Conservation (phyloP, 805 yeast genomes). For the Zygoascus ofunaensis region DNA sequence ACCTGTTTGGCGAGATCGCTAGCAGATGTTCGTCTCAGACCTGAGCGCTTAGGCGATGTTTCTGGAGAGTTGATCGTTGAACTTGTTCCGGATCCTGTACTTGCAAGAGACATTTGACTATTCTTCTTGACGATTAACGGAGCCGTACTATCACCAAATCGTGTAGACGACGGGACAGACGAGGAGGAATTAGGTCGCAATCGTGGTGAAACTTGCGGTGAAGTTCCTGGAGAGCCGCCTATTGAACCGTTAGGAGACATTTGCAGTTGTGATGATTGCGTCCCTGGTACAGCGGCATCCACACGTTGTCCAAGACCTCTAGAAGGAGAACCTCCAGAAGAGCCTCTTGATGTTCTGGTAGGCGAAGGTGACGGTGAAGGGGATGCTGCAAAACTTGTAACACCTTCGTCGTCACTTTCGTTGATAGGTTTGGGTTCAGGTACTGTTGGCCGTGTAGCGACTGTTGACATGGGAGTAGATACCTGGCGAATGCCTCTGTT, state of each 20-base stretch:
- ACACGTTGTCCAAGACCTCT: not conserved
- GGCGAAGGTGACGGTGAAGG: conserved; percentile 1
- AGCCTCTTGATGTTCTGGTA: not conserved
- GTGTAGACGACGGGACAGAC: no score
- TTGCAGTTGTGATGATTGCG: no score
- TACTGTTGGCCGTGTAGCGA: not conserved
- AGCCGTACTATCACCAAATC: not conserved
- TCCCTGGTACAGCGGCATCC: no score
- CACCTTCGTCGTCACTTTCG: not conserved
- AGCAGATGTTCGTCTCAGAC: not conserved
- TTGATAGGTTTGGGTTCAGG: not conserved
- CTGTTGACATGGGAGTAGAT: not conserved
- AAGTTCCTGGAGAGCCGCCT: not conserved
- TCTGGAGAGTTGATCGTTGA: not conserved
- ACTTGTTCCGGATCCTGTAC: not conserved
- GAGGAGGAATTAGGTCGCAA: not conserved
- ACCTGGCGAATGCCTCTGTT: not conserved
- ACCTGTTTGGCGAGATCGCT: not conserved
- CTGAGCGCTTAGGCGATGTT: not conserved
- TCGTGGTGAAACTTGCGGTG: not conserved
- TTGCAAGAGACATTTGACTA: not conserved
- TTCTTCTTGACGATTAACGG: not conserved
- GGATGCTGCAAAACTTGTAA: not conserved
- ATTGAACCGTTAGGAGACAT: no score
- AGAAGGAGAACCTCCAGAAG: not conserved